Conservation (phyloP, 805 yeast genomes). For the Schizosaccharomyces osmophilus region DNA sequence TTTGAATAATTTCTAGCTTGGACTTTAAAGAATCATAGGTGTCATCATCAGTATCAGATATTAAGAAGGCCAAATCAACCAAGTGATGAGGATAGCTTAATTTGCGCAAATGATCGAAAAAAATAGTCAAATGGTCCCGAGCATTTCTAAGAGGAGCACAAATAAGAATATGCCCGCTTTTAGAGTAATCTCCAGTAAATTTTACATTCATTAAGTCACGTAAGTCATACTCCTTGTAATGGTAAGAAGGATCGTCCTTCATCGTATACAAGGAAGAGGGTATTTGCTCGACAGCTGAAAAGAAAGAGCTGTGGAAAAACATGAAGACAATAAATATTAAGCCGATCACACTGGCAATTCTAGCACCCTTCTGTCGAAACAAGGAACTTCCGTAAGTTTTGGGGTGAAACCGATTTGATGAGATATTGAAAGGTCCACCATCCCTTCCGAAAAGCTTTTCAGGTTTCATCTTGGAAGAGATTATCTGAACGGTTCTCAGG, state of each 20-base stretch:
- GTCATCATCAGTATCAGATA: conserved; percentile 67
- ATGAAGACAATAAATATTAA: neutral
- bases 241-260: conserved; percentile 3
- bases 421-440: neutral
- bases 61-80: conserved; percentile 56
- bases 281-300: neutral
- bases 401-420: conserved; percentile 1
- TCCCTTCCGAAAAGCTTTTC: neutral
- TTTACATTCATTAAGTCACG: conserved; percentile 61
- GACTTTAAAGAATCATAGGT: conserved; percentile 41
- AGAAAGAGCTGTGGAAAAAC: neutral
- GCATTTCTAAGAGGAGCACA: conserved; percentile 88
- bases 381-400: neutral
- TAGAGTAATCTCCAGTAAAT: conserved; percentile 23
- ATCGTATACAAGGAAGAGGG: neutral
- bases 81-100: conserved; percentile 43
- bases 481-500: neutral
- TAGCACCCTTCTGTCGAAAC: neutral
- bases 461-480: neutral
- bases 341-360: neutral
- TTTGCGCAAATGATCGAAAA: conserved; percentile 55
- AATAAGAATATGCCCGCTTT: conserved; percentile 33
- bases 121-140: conserved; percentile 68
- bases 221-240: conserved; percentile 52
- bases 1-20: conserved; percentile 33